phyloP scores from a whole-genome alignment of 257 asterid genomes.

The Penstemon barbatus region DNA sequence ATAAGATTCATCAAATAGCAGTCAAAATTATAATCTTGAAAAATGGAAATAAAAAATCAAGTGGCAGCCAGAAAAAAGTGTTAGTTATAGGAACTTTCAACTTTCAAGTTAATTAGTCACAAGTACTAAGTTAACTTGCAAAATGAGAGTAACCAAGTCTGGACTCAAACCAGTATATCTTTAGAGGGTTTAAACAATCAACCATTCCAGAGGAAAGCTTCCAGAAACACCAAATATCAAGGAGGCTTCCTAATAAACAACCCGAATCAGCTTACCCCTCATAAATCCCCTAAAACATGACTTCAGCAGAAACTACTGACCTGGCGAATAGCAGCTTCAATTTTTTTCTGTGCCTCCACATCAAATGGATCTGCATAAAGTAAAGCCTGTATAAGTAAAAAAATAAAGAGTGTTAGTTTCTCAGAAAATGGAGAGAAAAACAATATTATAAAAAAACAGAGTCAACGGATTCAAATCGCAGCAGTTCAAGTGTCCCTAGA shows the following conservation, averaged over 20 bases:
- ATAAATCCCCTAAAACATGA: constrained; percentile 18
- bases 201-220: constrained; percentile 8
- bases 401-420: constrained; percentile 17
- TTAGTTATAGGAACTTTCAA: neutral
- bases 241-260: neutral
- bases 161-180: neutral
- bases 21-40: neutral
- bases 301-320: constrained; percentile 37
- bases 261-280: constrained; percentile 22
- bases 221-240: constrained; percentile 14
- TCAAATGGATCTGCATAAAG: constrained; percentile 98
- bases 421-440: neutral
- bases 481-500: constrained; percentile 6
- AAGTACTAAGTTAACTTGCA: constrained; percentile 2
- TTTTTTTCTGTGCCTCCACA: constrained; percentile 94
- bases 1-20: neutral
- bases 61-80: neutral
- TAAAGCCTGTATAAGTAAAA: constrained; percentile 57
- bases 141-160: constrained; percentile 9
- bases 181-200: constrained; percentile 12
- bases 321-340: constrained; percentile 94
- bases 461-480: constrained; percentile 1
- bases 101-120: constrained; percentile 11
- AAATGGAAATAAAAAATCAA: constrained; percentile 1
- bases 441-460: constrained; percentile 14